These are phyloP conservation scores for Berkeleyomyces rouxiae DNA, from an alignment of 2,329 filamentous ascomycete genomes.

Conservation along the genomic window DNA sequence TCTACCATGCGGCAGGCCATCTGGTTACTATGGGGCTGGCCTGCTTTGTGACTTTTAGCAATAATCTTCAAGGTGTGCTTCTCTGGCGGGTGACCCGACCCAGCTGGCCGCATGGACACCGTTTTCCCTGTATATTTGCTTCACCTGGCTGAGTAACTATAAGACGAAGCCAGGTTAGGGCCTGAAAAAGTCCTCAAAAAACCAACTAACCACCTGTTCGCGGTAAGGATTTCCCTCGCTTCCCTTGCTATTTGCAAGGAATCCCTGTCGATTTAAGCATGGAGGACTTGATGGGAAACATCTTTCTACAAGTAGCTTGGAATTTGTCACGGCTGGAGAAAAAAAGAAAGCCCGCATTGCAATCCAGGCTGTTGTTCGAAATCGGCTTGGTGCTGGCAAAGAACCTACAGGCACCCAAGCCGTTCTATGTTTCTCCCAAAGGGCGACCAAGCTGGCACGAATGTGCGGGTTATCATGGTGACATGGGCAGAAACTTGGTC, in stretches of 20 bases:
- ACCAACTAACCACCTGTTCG: not conserved
- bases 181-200: not conserved
- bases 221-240: not conserved
- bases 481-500: not conserved
- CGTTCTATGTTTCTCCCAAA: not conserved
- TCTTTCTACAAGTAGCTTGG: not conserved
- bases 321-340: not conserved
- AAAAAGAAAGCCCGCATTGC: conserved; percentile 1
- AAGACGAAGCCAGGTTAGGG: not conserved
- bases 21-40: too few species aligned
- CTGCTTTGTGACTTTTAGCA: too few species aligned
- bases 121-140: too few species aligned
- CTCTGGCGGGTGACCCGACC: too few species aligned
- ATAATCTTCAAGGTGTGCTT: too few species aligned
- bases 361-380: not conserved
- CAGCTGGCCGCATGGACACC: too few species aligned
- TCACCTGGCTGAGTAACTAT: not conserved
- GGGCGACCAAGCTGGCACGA: not conserved
- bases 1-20: too few species aligned
- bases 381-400: not conserved
- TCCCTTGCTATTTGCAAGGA: not conserved
- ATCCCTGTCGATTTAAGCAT: not conserved
- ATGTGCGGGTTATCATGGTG: not conserved
- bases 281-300: not conserved
- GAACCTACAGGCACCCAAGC: not conserved